Percentiles rank a stretch among this genome's conserved stretches.
These are phyloP conservation scores for Exophiala oligosperma DNA, from an alignment of 2,329 filamentous ascomycete species.

Conservation along the genomic window DNA sequence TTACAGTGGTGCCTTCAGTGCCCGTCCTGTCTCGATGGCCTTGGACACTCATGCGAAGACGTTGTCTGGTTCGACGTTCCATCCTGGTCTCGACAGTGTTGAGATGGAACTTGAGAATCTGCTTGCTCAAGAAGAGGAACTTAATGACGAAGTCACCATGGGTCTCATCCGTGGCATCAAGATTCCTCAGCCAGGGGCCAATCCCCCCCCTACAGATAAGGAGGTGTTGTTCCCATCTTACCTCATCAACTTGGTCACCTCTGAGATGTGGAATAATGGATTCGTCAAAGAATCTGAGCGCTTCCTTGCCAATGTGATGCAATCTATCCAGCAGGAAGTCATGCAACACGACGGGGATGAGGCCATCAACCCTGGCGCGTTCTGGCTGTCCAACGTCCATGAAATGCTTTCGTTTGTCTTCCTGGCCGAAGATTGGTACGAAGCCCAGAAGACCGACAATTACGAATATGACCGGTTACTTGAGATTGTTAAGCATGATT, in stretches of 20 bases:
- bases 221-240: conserved; percentile 98
- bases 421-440: conserved; percentile 98
- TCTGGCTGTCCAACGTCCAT: conserved; percentile 99
- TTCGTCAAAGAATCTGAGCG: conserved; percentile 99
- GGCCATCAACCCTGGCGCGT: conserved; percentile 93
- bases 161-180: conserved; percentile 95
- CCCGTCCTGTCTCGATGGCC: conserved; percentile 94
- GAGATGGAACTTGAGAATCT: conserved; percentile 93
- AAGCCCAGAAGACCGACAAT: conserved; percentile 98
- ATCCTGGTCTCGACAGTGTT: conserved; percentile 81
- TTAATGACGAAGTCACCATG: conserved; percentile 96
- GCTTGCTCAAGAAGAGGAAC: conserved; percentile 88
- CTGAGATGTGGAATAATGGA: conserved; percentile 99
- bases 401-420: conserved; percentile 99
- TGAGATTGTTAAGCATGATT: conserved; percentile 98
- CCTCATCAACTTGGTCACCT: conserved; percentile 97
- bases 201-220: conserved; percentile 91
- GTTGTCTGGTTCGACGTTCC: conserved; percentile 73
- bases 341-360: conserved; percentile 99
- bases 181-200: conserved; percentile 85
- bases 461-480: conserved; percentile 97
- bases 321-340: conserved; percentile 98
- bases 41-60: conserved; percentile 69
- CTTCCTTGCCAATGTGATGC: conserved; percentile 99
- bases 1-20: conserved; percentile 90